Percentiles rank a stretch among this genome's conserved stretches.
Evolutionary conservation across 1,284 basidiomycete species (phyloP).

Genomic region (Ceratobasidium sp.): DNA sequence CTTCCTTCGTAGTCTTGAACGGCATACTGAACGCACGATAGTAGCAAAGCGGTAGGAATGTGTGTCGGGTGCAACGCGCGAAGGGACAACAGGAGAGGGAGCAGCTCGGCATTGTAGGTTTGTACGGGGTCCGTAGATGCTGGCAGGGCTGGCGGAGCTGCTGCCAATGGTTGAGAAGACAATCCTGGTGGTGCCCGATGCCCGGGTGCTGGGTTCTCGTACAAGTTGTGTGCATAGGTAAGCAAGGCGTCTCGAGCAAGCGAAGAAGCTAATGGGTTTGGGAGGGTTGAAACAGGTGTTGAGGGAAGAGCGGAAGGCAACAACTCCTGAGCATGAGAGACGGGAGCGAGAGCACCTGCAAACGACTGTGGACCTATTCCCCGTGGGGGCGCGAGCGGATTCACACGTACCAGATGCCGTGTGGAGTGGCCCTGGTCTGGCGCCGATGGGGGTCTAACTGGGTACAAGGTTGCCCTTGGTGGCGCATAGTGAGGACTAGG

Average conservation of each 20-base stretch:
- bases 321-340: neutral
- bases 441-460: neutral
- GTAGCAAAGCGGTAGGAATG: slow-evolving; percentile 52
- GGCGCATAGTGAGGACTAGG: slow-evolving; percentile 5
- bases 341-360: slow-evolving; percentile 15
- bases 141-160: slow-evolving; percentile 6
- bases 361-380: slow-evolving; percentile 22
- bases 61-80: slow-evolving; percentile 51
- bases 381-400: slow-evolving; percentile 13
- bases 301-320: neutral
- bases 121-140: slow-evolving; percentile 34
- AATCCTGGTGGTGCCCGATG: slow-evolving; percentile 41
- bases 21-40: slow-evolving; percentile 53
- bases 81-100: slow-evolving; percentile 51
- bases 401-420: neutral
- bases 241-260: slow-evolving; percentile 49
- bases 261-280: slow-evolving; percentile 46
- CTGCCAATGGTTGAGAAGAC: slow-evolving; percentile 33
- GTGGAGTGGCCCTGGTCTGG: neutral
- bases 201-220: slow-evolving; percentile 43
- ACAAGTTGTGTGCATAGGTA: slow-evolving; percentile 49
- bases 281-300: neutral
- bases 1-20: slow-evolving; percentile 49
- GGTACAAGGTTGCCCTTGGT: neutral
- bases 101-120: slow-evolving; percentile 48